Evolutionary conservation across 139 green algal genomes (phyloP).

Genomic region (Picochlorum costavermella): DNA sequence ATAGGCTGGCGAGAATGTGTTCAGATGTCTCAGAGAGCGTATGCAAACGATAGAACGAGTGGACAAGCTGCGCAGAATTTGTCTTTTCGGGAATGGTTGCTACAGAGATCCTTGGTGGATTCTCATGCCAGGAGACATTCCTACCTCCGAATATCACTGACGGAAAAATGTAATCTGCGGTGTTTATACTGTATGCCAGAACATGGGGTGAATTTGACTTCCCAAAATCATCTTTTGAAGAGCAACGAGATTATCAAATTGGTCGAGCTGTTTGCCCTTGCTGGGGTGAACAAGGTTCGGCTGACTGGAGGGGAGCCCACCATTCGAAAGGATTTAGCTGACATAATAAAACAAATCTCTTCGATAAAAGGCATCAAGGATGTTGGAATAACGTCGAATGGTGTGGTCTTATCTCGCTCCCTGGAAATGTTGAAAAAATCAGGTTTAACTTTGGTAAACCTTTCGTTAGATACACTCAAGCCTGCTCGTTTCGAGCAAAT

Average conservation of each 20-base stretch:
- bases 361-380: slow-evolving; percentile 52
- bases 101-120: slow-evolving; percentile 49
- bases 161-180: slow-evolving; percentile 95
- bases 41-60: not conserved
- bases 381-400: slow-evolving; percentile 92
- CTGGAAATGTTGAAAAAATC: slow-evolving; percentile 50
- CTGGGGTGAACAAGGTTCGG: slow-evolving; percentile 87
- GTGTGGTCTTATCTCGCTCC: slow-evolving; percentile 66
- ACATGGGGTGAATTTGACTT: slow-evolving; percentile 86
- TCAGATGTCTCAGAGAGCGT: not conserved
- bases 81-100: not conserved
- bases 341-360: slow-evolving; percentile 48
- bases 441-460: slow-evolving; percentile 83
- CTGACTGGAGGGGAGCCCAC: slow-evolving; percentile 97
- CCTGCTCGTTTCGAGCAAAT: slow-evolving; percentile 81
- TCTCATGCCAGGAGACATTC: slow-evolving; percentile 70
- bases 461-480: slow-evolving; percentile 88
- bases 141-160: slow-evolving; percentile 97
- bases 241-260: slow-evolving; percentile 68
- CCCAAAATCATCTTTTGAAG: slow-evolving; percentile 53
- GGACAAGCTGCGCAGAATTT: not conserved
- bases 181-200: slow-evolving; percentile 99
- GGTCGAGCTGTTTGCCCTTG: slow-evolving; percentile 65
- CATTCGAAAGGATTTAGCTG: slow-evolving; percentile 73
- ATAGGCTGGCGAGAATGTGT: not conserved